phyloP scores from a whole-genome alignment of 169 alveolate species.

The Eimeria brunetti region DNA sequence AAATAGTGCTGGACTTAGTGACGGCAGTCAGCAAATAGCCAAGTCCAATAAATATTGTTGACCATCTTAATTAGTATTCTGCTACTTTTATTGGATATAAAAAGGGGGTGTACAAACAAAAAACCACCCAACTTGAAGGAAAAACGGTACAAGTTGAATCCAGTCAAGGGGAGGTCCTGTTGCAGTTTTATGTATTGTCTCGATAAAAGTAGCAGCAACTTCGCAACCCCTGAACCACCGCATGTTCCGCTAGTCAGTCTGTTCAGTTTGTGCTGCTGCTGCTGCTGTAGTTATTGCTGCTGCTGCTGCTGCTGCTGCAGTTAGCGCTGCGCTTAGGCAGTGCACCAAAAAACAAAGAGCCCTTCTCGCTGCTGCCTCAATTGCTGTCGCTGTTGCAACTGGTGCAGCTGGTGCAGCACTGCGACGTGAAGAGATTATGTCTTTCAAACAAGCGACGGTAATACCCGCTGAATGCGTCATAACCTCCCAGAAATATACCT shows the following conservation, averaged over 20 bases:
- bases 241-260: neutral
- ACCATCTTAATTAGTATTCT: no score
- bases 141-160: no score
- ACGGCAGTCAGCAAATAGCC: no score
- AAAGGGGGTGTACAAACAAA: no score
- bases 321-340: neutral
- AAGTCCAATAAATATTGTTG: no score
- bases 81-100: no score
- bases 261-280: neutral
- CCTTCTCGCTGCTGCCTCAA: neutral
- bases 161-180: neutral
- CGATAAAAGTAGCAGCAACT: neutral
- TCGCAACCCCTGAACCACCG: neutral
- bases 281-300: neutral
- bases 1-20: no score
- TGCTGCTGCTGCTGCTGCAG: neutral
- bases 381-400: constrained; percentile 2
- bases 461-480: constrained; percentile 65
- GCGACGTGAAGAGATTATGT: constrained; percentile 9
- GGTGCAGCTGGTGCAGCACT: constrained; percentile 33
- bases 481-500: constrained; percentile 76
- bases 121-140: no score
- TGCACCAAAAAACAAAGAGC: neutral
- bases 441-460: constrained; percentile 37
- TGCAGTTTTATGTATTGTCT: neutral